Percentiles rank a stretch among this genome's conserved stretches.
Evolutionary conservation across 2,329 filamentous ascomycete species (phyloP).

Genomic region (Monosporascus sp.): DNA sequence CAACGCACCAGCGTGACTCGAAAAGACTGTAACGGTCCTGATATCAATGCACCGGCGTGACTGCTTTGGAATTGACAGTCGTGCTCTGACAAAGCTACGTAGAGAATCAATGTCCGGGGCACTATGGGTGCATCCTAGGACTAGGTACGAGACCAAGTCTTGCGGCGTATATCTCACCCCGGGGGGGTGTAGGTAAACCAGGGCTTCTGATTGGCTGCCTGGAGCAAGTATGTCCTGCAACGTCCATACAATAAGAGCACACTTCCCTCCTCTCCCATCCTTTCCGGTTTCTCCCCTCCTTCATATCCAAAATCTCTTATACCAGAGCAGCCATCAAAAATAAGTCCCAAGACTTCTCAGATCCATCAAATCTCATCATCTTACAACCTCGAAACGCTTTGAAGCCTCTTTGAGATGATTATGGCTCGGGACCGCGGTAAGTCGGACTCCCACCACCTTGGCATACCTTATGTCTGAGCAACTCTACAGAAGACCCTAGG

Average conservation of each 20-base stretch:
- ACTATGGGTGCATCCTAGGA: neutral
- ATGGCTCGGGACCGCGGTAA: neutral
- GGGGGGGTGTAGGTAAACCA: neutral
- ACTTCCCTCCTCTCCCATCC: constrained; percentile 13
- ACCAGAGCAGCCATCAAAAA: constrained; percentile 11
- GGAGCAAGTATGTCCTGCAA: constrained; percentile 1
- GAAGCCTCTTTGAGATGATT: neutral
- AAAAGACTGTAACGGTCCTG: too few species aligned
- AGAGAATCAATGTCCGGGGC: too few species aligned
- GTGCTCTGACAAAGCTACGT: too few species aligned
- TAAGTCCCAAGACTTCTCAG: constrained; percentile 4
- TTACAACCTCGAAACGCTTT: constrained; percentile 7
- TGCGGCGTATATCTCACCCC: neutral
- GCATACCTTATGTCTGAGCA: neutral
- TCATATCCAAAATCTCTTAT: constrained; percentile 4
- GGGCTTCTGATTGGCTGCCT: neutral
- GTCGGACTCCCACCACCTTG: neutral
- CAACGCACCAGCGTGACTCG: too few species aligned
- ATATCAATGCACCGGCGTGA: too few species aligned
- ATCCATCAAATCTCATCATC: constrained; percentile 11
- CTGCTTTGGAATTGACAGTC: too few species aligned
- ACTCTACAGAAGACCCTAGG: neutral
- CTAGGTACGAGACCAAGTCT: neutral
- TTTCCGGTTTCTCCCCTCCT: constrained; percentile 8
- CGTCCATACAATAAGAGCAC: constrained; percentile 21